Percentiles rank a stretch among this genome's conserved stretches.
Evolutionary conservation across 495 filamentous ascomycete genomes (phyloP).

Genomic region (Achaetomiella virescens): DNA sequence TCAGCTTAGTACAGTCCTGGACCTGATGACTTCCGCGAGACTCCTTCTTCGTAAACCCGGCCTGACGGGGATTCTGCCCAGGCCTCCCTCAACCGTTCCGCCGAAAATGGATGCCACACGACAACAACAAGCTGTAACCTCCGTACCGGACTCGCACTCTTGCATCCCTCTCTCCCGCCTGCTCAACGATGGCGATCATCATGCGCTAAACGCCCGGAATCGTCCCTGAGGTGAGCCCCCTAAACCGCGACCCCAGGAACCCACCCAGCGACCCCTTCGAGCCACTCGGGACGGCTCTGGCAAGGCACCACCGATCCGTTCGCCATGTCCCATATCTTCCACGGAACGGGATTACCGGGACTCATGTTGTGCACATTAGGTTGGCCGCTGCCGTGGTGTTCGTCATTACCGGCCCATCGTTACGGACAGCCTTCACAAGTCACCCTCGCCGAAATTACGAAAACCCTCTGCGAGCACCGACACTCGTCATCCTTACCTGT

Average conservation of each 20-base stretch:
- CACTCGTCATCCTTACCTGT: slow-evolving; percentile 47
- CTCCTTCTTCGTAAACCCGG: background rate
- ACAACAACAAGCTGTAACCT: slow-evolving; percentile 9
- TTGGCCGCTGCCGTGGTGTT: slow-evolving; percentile 50
- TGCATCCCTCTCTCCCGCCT: slow-evolving; percentile 37
- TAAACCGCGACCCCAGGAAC: slow-evolving; percentile 8
- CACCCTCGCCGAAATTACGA: slow-evolving; percentile 38
- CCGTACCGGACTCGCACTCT: slow-evolving; percentile 32
- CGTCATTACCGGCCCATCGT: slow-evolving; percentile 38
- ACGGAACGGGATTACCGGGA: slow-evolving; percentile 51
- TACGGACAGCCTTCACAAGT: slow-evolving; percentile 36
- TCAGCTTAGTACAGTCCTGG: background rate
- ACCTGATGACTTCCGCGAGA: background rate
- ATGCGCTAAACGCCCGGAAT: slow-evolving; percentile 57
- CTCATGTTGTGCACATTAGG: slow-evolving; percentile 54
- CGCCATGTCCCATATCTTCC: slow-evolving; percentile 56
- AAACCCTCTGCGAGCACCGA: slow-evolving; percentile 39
- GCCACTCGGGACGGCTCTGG: slow-evolving; percentile 50
- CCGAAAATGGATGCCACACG: background rate
- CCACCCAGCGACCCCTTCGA: slow-evolving; percentile 52
- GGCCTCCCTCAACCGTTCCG: background rate
- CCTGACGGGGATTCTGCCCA: background rate
- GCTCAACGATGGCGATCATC: slow-evolving; percentile 44
- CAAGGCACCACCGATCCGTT: slow-evolving; percentile 47
- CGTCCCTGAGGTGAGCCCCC: slow-evolving; percentile 31